These are phyloP conservation scores for Paecilomyces niveus DNA, from an alignment of 2,329 filamentous ascomycete genomes.

Conservation along the genomic window DNA sequence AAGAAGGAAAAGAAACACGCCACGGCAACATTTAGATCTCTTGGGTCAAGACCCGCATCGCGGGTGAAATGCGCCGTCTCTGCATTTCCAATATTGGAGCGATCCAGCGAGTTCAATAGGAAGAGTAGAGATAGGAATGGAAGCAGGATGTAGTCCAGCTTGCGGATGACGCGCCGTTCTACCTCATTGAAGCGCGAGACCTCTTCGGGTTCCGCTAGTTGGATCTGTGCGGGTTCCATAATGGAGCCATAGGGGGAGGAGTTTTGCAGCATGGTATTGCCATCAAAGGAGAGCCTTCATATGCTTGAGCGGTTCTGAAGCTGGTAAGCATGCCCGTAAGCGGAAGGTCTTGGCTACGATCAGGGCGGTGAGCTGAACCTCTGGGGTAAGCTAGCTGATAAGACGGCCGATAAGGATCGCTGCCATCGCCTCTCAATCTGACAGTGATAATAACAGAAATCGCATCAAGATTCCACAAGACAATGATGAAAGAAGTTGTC, in stretches of 20 bases:
- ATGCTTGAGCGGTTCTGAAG: background rate
- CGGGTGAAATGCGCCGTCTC: conserved; percentile 52
- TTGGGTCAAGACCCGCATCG: conserved; percentile 46
- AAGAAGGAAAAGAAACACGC: conserved; percentile 54
- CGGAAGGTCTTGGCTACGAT: background rate
- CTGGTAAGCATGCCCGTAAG: background rate
- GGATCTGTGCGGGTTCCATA: background rate
- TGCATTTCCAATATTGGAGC: conserved; percentile 49
- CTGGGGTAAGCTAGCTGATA: background rate
- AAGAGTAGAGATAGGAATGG: conserved; percentile 47
- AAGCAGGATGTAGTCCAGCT: conserved; percentile 44
- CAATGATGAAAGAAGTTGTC: background rate
- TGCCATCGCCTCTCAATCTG: background rate
- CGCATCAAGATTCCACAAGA: background rate
- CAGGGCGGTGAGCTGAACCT: background rate
- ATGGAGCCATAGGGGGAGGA: background rate
- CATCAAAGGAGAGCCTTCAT: background rate
- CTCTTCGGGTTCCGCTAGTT: background rate
- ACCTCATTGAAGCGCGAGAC: background rate
- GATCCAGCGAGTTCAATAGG: conserved; percentile 48
- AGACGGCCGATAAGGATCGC: background rate
- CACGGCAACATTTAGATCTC: conserved; percentile 50
- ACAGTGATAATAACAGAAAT: background rate
- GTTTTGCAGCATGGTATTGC: background rate
- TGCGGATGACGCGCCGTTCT: conserved; percentile 21